Evolutionary conservation across 345 rosid species (phyloP).

Genomic region (Populus simonii): DNA sequence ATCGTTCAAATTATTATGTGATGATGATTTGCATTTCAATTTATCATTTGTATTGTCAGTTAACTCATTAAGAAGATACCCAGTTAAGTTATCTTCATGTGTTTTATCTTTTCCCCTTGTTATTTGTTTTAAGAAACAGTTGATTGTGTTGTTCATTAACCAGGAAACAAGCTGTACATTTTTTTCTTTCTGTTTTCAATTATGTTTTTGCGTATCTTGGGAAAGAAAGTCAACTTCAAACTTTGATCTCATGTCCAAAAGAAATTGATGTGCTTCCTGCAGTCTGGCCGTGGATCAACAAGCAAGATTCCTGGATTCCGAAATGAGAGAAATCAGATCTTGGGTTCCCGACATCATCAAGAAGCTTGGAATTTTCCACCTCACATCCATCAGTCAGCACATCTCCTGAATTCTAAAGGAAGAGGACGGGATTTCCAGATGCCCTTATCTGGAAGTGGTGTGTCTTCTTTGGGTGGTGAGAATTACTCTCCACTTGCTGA

Average conservation of each 20-base stretch:
- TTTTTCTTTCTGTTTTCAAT: background rate
- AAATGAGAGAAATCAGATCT: constrained; percentile 28
- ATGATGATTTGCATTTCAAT: background rate
- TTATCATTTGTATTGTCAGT: background rate
- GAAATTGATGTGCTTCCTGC: constrained; percentile 26
- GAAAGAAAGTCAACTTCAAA: background rate
- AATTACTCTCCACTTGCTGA: constrained; percentile 37
- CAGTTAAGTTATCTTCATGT: background rate
- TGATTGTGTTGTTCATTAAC: background rate
- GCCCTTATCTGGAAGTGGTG: constrained; percentile 43
- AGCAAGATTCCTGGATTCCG: constrained; percentile 29
- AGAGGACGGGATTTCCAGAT: constrained; percentile 45
- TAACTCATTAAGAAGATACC: background rate
- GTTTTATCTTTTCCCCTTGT: background rate
- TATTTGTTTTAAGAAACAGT: too few species aligned
- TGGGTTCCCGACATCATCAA: constrained; percentile 35
- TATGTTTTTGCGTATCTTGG: background rate
- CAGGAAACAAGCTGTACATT: background rate
- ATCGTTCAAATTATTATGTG: background rate
- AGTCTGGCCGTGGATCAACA: constrained; percentile 43
- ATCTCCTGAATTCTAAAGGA: constrained; percentile 36
- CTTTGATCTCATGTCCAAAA: background rate
- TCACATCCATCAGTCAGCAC: constrained; percentile 41
- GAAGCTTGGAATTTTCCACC: constrained; percentile 48
- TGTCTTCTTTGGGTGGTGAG: constrained; percentile 42